Conservation (phyloP, 805 yeast genomes). For the Diddensiella caesifluorescens region DNA sequence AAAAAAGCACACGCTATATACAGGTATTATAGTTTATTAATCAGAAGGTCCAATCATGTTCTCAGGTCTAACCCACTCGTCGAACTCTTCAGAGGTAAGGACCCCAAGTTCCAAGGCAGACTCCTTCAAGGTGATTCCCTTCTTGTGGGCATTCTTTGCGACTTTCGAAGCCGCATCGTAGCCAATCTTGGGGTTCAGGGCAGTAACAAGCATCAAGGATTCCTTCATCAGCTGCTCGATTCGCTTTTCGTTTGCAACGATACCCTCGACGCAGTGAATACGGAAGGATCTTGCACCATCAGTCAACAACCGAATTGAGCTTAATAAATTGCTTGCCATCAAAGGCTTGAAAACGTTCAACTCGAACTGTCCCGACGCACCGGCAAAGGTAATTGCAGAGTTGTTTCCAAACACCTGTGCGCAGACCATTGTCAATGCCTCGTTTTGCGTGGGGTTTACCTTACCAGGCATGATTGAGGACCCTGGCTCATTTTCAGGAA, state of each 20-base stretch:
- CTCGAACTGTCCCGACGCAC: slow-evolving; percentile 98
- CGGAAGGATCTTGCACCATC: slow-evolving; percentile 91
- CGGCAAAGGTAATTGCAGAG: slow-evolving; percentile 90
- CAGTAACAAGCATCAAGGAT: slow-evolving; percentile 96
- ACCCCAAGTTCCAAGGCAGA: slow-evolving; percentile 89
- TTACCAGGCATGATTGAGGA: slow-evolving; percentile 99
- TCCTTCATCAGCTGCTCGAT: slow-evolving; percentile 85
- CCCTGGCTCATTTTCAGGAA: slow-evolving; percentile 99
- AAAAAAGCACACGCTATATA: background rate
- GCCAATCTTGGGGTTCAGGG: slow-evolving; percentile 97
- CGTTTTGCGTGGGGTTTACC: slow-evolving; percentile 98
- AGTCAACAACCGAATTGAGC: slow-evolving; percentile 80
- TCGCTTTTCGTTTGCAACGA: slow-evolving; percentile 79
- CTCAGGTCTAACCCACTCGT: slow-evolving; percentile 97
- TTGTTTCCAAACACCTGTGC: slow-evolving; percentile 97
- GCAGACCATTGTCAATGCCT: slow-evolving; percentile 97
- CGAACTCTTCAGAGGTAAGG: slow-evolving; percentile 79
- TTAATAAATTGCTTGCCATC: slow-evolving; percentile 82
- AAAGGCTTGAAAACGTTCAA: slow-evolving; percentile 97
- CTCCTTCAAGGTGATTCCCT: slow-evolving; percentile 92
- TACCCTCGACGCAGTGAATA: slow-evolving; percentile 91
- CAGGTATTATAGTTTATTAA: background rate
- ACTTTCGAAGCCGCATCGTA: slow-evolving; percentile 96
- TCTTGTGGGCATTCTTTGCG: slow-evolving; percentile 97
- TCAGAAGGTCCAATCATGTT: slow-evolving; percentile 89